A percentile compares a stretch with the other conserved stretches of the same genome.
Conservation (phyloP, 2,329 filamentous ascomycete genomes). For the Diaporthe caulivora region DNA sequence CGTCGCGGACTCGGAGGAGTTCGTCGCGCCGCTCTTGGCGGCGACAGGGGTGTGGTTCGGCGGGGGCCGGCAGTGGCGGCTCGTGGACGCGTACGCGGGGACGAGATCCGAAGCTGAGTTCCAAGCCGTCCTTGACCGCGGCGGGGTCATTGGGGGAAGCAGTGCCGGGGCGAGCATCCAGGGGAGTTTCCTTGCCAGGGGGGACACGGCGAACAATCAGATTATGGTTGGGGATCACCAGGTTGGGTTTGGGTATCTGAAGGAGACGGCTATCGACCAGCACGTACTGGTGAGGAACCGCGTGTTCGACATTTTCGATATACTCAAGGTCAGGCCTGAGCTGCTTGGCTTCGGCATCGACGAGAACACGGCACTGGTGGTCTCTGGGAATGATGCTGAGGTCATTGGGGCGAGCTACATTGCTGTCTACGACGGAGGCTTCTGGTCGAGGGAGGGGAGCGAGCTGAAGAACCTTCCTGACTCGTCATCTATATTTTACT, state of each 20-base stretch:
- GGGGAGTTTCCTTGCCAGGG: slow-evolving; percentile 49
- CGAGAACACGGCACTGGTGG: slow-evolving; percentile 50
- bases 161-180: slow-evolving; percentile 50
- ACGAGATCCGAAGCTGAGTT: slow-evolving; percentile 47
- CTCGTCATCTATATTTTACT: slow-evolving; percentile 45
- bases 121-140: slow-evolving; percentile 45
- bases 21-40: slow-evolving; percentile 44
- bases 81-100: slow-evolving; percentile 50
- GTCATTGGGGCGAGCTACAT: slow-evolving; percentile 49
- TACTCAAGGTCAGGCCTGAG: slow-evolving; percentile 47
- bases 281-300: slow-evolving; percentile 49
- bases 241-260: slow-evolving; percentile 48
- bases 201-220: slow-evolving; percentile 49
- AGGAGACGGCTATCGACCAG: slow-evolving; percentile 48
- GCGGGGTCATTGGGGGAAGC: slow-evolving; percentile 47
- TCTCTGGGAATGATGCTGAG: slow-evolving; percentile 45
- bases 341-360: slow-evolving; percentile 48
- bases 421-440: slow-evolving; percentile 48
- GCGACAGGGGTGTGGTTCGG: slow-evolving; percentile 49
- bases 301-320: slow-evolving; percentile 51
- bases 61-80: slow-evolving; percentile 49
- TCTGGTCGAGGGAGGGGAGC: slow-evolving; percentile 49
- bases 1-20: slow-evolving; percentile 49
- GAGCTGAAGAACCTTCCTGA: slow-evolving; percentile 45
- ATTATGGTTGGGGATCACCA: slow-evolving; percentile 49